Percentiles rank a stretch among this genome's conserved stretches.
Evolutionary conservation across 495 filamentous ascomycete genomes (phyloP).

Genomic region (Hyphodiscus hymeniophilus): DNA sequence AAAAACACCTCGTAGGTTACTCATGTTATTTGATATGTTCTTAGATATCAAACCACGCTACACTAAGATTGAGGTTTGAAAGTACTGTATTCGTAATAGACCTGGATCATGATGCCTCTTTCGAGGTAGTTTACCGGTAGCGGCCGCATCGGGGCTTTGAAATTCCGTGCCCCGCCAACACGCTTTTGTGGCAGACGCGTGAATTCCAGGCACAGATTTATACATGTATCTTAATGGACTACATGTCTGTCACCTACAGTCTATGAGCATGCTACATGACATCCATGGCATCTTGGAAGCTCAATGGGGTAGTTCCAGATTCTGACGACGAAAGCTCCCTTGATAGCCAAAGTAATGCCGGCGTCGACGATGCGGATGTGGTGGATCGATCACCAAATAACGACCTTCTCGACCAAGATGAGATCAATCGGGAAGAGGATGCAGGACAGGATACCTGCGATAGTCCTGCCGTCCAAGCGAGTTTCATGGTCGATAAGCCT

Average conservation of each 20-base stretch:
- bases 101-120: too few species aligned
- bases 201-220: background rate
- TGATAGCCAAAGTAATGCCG: conserved; percentile 13
- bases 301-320: conserved; percentile 48
- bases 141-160: too few species aligned
- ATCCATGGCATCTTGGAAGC: conserved; percentile 48
- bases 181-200: background rate
- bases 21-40: conserved; percentile 14
- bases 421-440: background rate
- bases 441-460: too few species aligned
- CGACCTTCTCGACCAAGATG: background rate
- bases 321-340: conserved; percentile 45
- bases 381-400: conserved; percentile 4
- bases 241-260: background rate
- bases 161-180: too few species aligned
- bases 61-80: too few species aligned
- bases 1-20: conserved; percentile 19
- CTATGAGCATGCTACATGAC: conserved; percentile 16
- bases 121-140: too few species aligned
- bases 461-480: too few species aligned
- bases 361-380: background rate
- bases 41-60: too few species aligned
- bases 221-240: background rate
- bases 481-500: background rate
- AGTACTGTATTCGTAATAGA: too few species aligned